These are phyloP conservation scores for Escovopsis sp. DNA, from an alignment of 2,329 filamentous ascomycete genomes.

Conservation along the genomic window DNA sequence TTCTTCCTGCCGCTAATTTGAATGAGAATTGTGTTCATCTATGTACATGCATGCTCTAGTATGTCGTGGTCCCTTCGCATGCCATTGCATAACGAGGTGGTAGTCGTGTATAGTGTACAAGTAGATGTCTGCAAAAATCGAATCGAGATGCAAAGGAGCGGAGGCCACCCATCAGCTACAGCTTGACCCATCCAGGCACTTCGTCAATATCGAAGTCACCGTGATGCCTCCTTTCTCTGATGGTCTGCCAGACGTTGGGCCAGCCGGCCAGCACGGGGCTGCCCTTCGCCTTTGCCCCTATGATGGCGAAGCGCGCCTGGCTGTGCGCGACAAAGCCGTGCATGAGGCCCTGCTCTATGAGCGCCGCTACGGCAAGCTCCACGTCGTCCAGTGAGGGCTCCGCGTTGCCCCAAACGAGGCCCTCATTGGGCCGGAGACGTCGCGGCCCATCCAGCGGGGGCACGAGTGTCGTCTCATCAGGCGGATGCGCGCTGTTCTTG, in stretches of 20 bases:
- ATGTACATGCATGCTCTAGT: too few relatives aligned
- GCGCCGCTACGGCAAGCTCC: slow-evolving; percentile 61
- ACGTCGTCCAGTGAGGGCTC: slow-evolving; percentile 46
- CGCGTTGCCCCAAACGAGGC: slow-evolving; percentile 48
- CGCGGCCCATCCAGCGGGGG: slow-evolving; percentile 31
- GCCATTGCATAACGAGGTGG: too few relatives aligned
- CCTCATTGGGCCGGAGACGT: slow-evolving; percentile 39
- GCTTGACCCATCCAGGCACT: slow-evolving; percentile 62
- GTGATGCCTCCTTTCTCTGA: slow-evolving; percentile 43
- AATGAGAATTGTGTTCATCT: too few relatives aligned
- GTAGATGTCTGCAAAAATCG: too few relatives aligned
- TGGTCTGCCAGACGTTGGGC: slow-evolving; percentile 55
- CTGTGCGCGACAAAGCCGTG: slow-evolving; percentile 72
- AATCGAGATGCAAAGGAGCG: too few relatives aligned
- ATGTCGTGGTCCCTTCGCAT: too few relatives aligned
- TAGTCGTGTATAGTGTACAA: background rate
- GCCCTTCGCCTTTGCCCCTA: slow-evolving; percentile 54
- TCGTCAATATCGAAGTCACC: slow-evolving; percentile 45
- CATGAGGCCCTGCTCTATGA: slow-evolving; percentile 68
- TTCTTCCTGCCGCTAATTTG: too few relatives aligned
- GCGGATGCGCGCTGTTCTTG: slow-evolving; percentile 26
- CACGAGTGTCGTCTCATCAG: slow-evolving; percentile 26
- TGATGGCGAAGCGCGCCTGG: slow-evolving; percentile 64
- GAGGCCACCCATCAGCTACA: background rate
- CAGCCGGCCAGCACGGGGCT: slow-evolving; percentile 57